A percentile compares a stretch with the other conserved stretches of the same genome.
phyloP scores from a whole-genome alignment of 2,329 filamentous ascomycete species.

The Epichloe glyceriae region DNA sequence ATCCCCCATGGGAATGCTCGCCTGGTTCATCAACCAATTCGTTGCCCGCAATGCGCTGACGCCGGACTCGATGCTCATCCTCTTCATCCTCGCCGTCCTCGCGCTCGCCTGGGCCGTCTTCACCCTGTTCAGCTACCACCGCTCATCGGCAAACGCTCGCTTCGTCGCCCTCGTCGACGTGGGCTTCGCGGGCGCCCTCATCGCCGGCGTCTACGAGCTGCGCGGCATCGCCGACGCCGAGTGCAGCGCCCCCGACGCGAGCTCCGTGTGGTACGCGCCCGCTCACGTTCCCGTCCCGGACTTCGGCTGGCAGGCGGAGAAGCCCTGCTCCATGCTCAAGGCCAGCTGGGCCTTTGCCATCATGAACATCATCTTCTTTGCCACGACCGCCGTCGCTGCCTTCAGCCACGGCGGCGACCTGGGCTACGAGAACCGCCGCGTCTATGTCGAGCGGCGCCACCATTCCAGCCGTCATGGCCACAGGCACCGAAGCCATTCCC shows the following conservation, averaged over 20 bases:
- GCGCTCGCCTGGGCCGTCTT: conserved; percentile 50
- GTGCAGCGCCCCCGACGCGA: conserved; percentile 47
- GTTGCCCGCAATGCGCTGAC: conserved; percentile 43
- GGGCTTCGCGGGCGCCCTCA: conserved; percentile 49
- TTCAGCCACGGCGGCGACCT: conserved; percentile 42
- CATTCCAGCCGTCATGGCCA: conserved; percentile 28
- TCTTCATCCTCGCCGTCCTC: conserved; percentile 55
- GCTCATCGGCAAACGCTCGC: conserved; percentile 43
- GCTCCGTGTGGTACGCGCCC: conserved; percentile 35
- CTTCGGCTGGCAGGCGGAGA: conserved; percentile 45
- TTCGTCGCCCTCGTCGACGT: conserved; percentile 50
- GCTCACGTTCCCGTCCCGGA: conserved; percentile 42
- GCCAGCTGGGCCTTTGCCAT: conserved; percentile 80
- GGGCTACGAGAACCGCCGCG: conserved; percentile 21
- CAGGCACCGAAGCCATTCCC: conserved; percentile 20
- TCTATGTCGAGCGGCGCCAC: conserved; percentile 12
- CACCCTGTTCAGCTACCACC: conserved; percentile 55
- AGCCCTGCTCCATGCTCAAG: conserved; percentile 87
- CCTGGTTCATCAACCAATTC: conserved; percentile 52
- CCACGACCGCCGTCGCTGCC: conserved; percentile 61
- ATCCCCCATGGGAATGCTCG: conserved; percentile 55
- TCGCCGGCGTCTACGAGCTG: conserved; percentile 47
- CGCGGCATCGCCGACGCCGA: conserved; percentile 47
- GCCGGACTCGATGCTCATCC: conserved; percentile 48
- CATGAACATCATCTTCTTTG: conserved; percentile 75